These are phyloP conservation scores for Suhomyces chickasaworum DNA, from an alignment of 1,139 yeast species.

Conservation along the genomic window DNA sequence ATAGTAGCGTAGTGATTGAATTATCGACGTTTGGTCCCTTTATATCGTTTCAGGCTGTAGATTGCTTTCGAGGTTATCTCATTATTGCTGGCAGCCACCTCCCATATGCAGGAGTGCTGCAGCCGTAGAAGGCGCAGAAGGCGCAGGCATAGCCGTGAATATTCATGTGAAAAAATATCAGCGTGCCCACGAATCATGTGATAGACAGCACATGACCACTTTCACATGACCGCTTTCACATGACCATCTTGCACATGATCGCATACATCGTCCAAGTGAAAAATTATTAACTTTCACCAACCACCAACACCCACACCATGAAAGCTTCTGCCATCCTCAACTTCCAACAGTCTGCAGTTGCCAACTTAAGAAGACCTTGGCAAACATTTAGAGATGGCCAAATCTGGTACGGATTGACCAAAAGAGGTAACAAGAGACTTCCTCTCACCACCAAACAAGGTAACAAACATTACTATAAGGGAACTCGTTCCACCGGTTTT, in stretches of 20 bases:
- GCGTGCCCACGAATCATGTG: too few relatives aligned
- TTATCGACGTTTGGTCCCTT: background rate
- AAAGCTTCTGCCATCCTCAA: conserved; percentile 51
- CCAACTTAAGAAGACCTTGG: conserved; percentile 82
- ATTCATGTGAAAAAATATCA: too few relatives aligned
- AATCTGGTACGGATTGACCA: conserved; percentile 75
- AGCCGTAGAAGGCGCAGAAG: conserved; percentile 4
- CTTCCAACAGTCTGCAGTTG: conserved; percentile 56
- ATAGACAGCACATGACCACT: background rate
- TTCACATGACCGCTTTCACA: background rate
- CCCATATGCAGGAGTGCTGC: conserved; percentile 2
- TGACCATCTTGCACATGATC: background rate
- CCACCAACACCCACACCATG: conserved; percentile 43
- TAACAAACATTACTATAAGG: conserved; percentile 90
- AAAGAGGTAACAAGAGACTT: conserved; percentile 81
- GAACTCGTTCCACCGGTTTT: conserved; percentile 92
- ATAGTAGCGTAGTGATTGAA: conserved; percentile 11
- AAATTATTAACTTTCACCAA: background rate
- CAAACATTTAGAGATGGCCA: conserved; percentile 81
- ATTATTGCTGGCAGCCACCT: conserved; percentile 10
- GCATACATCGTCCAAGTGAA: conserved; percentile 6
- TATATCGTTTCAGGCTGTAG: conserved; percentile 4
- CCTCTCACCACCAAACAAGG: conserved; percentile 91
- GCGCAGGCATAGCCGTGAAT: background rate
- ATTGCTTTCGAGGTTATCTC: conserved; percentile 8